Evolutionary conservation across 1,139 yeast species (phyloP).

Genomic region (Candida tropicalis): DNA sequence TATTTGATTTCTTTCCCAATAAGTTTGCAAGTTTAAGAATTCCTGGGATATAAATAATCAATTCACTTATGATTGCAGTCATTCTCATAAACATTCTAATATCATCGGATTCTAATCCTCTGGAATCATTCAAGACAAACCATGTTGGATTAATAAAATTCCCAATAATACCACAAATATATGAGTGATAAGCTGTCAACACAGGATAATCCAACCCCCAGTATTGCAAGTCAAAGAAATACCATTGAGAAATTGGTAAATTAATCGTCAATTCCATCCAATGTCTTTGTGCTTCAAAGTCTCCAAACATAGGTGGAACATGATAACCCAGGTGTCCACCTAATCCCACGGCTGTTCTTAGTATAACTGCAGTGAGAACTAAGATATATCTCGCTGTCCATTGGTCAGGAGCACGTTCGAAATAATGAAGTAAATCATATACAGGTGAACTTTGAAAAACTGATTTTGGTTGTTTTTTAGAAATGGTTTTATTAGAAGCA

Average conservation of each 20-base stretch:
- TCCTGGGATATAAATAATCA: conserved; percentile 77
- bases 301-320: conserved; percentile 83
- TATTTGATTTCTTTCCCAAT: conserved; percentile 58
- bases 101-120: conserved; percentile 71
- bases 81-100: conserved; percentile 84
- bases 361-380: conserved; percentile 70
- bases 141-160: conserved; percentile 61
- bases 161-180: conserved; percentile 76
- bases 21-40: conserved; percentile 68
- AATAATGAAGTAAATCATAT: conserved; percentile 41
- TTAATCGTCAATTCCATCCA: conserved; percentile 93
- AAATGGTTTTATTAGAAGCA: background rate
- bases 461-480: conserved; percentile 16
- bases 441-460: conserved; percentile 36
- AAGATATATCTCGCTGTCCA: conserved; percentile 87
- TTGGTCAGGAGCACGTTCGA: conserved; percentile 71
- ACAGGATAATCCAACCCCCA: conserved; percentile 99
- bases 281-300: conserved; percentile 97
- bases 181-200: conserved; percentile 90
- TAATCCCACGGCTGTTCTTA: conserved; percentile 83
- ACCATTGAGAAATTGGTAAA: conserved; percentile 80
- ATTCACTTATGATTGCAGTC: conserved; percentile 76
- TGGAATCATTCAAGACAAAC: conserved; percentile 72
- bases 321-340: conserved; percentile 82
- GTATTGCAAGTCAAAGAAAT: conserved; percentile 81